Conservation (phyloP, 345 rosid species). For the Ricinus communis region DNA sequence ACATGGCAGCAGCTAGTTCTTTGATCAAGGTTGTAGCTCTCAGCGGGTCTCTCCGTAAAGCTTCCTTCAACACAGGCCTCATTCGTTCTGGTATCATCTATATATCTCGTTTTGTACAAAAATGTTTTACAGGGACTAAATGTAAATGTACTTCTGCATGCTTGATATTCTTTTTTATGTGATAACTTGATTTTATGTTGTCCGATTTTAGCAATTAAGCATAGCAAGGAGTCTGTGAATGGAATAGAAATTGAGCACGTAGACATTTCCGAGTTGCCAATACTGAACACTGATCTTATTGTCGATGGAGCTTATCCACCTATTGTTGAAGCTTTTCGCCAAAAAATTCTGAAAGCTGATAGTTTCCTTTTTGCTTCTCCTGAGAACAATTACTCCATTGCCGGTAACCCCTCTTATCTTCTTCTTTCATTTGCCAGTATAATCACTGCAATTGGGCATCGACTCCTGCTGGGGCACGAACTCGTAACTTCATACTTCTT, state of each 20-base stretch:
- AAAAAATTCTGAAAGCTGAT: constrained; percentile 56
- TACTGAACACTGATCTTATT: constrained; percentile 72
- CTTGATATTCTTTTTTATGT: too few relatives aligned
- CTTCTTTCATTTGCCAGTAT: too few relatives aligned
- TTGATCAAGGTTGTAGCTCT: constrained; percentile 5
- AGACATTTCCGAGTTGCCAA: constrained; percentile 61
- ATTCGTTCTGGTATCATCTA: not conserved
- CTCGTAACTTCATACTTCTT: too few relatives aligned
- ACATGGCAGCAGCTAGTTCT: not conserved
- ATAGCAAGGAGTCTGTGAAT: constrained; percentile 37
- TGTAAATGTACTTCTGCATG: too few relatives aligned
- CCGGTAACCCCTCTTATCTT: constrained; percentile 34
- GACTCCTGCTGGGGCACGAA: too few relatives aligned
- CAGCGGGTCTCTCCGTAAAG: constrained; percentile 1
- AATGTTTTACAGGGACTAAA: too few relatives aligned
- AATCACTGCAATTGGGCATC: too few relatives aligned
- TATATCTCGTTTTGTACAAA: too few relatives aligned
- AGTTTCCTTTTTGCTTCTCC: constrained; percentile 70
- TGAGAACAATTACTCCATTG: constrained; percentile 64
- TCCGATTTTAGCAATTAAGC: constrained; percentile 38
- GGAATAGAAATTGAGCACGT: constrained; percentile 55
- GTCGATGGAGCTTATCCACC: constrained; percentile 53
- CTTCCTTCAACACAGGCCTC: constrained; percentile 10
- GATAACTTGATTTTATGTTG: not conserved
- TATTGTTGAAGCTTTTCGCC: constrained; percentile 59